phyloP scores from a whole-genome alignment of 2,329 filamentous ascomycete species.

The Monosporascus sp. region DNA sequence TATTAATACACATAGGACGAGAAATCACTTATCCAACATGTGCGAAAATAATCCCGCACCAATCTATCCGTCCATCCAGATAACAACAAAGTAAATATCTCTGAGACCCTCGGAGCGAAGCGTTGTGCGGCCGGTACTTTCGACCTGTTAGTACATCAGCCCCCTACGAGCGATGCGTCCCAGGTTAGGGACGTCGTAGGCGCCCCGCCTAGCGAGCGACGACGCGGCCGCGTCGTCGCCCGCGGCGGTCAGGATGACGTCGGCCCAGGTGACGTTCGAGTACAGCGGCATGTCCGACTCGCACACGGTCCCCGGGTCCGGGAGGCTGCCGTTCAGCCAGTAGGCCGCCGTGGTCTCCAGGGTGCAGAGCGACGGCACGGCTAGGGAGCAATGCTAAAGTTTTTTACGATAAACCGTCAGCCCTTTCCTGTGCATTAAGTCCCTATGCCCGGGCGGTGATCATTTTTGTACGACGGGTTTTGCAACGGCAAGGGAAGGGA shows the following conservation, averaged over 20 bases:
- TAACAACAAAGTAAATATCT: no score
- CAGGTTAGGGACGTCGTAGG: neutral
- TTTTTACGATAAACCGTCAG: neutral
- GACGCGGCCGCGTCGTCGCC: slow-evolving; percentile 5
- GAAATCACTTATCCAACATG: no score
- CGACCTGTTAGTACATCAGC: neutral
- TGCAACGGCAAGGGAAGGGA: neutral
- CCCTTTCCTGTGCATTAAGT: no score
- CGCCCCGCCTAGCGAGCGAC: slow-evolving; percentile 2
- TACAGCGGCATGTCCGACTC: slow-evolving; percentile 11
- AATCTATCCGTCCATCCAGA: no score
- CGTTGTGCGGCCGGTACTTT: no score
- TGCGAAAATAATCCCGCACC: no score
- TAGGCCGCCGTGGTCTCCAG: slow-evolving; percentile 22
- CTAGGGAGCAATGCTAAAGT: slow-evolving; percentile 17
- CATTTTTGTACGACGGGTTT: neutral
- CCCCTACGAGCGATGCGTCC: neutral
- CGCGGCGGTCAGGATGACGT: slow-evolving; percentile 6
- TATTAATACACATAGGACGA: no score
- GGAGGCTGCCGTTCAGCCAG: slow-evolving; percentile 29
- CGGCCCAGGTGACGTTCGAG: slow-evolving; percentile 8
- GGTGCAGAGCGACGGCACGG: slow-evolving; percentile 26
- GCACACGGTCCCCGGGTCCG: slow-evolving; percentile 26
- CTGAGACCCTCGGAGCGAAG: no score
- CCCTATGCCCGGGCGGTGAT: no score